Evolutionary conservation across 805 yeast genomes (phyloP).

Genomic region (Nakazawaea pomicola): DNA sequence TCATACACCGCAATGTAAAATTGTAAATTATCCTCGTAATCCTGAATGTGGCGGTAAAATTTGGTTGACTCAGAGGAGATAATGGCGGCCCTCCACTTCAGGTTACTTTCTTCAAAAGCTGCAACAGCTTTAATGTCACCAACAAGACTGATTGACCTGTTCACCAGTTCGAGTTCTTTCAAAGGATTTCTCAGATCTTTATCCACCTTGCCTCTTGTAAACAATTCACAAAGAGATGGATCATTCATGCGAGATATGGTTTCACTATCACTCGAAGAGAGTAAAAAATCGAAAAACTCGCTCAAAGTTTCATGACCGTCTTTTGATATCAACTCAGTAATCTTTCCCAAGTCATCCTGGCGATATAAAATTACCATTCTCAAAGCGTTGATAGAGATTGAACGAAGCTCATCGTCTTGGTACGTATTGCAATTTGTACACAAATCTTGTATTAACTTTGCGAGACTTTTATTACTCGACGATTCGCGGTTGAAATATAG

Average conservation of each 20-base stretch:
- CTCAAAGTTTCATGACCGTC: conserved; percentile 14
- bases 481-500: conserved; percentile 24
- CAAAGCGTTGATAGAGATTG: conserved; percentile 24
- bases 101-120: conserved; percentile 26
- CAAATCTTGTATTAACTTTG: conserved; percentile 27
- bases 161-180: conserved; percentile 9
- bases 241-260: conserved; percentile 15
- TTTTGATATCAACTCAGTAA: conserved; percentile 20
- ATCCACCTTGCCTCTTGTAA: not conserved
- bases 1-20: conserved; percentile 45
- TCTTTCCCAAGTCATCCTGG: conserved; percentile 21
- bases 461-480: conserved; percentile 28
- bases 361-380: conserved; percentile 28
- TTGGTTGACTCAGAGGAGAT: conserved; percentile 41
- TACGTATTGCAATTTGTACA: conserved; percentile 15
- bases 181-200: conserved; percentile 9
- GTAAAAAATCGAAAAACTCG: conserved; percentile 20
- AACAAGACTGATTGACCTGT: conserved; percentile 12
- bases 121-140: not conserved
- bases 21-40: conserved; percentile 54
- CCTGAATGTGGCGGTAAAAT: conserved; percentile 54
- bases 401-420: conserved; percentile 13
- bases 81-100: conserved; percentile 32
- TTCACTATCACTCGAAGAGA: conserved; percentile 24
- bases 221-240: conserved; percentile 6